phyloP scores from a whole-genome alignment of 805 yeast species.

The Kuraishia capsulata region DNA sequence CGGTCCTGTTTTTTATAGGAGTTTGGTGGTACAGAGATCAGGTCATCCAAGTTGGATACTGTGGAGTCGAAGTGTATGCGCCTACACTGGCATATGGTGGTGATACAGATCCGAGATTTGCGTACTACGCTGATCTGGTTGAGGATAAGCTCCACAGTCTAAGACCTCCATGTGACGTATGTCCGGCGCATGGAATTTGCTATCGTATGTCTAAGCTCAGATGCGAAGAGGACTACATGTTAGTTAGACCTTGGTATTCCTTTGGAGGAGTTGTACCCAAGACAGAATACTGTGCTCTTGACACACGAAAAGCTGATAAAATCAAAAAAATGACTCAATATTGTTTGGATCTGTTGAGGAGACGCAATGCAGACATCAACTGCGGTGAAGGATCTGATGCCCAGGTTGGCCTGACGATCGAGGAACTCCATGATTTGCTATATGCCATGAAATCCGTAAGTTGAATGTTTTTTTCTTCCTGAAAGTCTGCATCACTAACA shows the following conservation, averaged over 20 bases:
- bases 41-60: slow-evolving; percentile 56
- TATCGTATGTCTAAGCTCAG: slow-evolving; percentile 45
- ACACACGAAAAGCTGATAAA: slow-evolving; percentile 60
- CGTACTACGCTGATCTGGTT: slow-evolving; percentile 20
- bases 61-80: slow-evolving; percentile 51
- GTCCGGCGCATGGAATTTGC: slow-evolving; percentile 81
- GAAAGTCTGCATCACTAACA: slow-evolving; percentile 36
- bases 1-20: neutral
- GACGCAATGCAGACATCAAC: slow-evolving; percentile 51
- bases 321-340: slow-evolving; percentile 57
- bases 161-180: slow-evolving; percentile 60
- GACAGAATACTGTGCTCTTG: slow-evolving; percentile 62
- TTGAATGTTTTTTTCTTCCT: slow-evolving; percentile 43
- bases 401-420: slow-evolving; percentile 43
- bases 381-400: slow-evolving; percentile 22
- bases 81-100: slow-evolving; percentile 18
- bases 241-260: slow-evolving; percentile 42
- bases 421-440: slow-evolving; percentile 50
- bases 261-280: slow-evolving; percentile 51
- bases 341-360: slow-evolving; percentile 56
- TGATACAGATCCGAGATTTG: slow-evolving; percentile 3
- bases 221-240: slow-evolving; percentile 63
- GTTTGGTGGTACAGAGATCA: slow-evolving; percentile 35
- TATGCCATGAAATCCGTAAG: slow-evolving; percentile 44
- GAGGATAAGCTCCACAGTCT: slow-evolving; percentile 34